Conservation (phyloP, 768 basidiomycete species). For the Serendipita indica region DNA sequence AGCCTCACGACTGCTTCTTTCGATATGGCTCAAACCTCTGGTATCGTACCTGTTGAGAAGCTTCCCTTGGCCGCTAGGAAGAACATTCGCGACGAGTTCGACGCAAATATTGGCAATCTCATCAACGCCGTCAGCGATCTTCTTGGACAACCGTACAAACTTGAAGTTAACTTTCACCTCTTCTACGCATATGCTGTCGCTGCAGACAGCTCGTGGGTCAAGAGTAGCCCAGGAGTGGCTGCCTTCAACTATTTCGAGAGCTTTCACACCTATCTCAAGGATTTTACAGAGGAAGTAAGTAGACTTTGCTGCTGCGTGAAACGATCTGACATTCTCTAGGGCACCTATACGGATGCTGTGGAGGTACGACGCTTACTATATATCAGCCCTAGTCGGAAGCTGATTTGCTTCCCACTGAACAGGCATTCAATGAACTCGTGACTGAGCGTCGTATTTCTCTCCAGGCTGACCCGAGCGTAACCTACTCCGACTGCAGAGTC, state of each 20-base stretch:
- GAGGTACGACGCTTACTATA: neutral
- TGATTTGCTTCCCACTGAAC: neutral
- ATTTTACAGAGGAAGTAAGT: slow-evolving; percentile 2
- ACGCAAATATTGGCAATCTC: neutral
- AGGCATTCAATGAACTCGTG: slow-evolving; percentile 7
- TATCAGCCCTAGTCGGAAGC: neutral
- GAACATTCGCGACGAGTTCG: slow-evolving; percentile 8
- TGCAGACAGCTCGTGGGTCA: neutral
- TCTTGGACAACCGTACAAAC: neutral
- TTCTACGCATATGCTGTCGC: slow-evolving; percentile 8
- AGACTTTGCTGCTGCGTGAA: neutral
- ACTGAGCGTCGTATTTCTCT: neutral
- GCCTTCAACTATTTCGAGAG: neutral
- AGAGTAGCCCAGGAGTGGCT: neutral
- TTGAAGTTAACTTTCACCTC: slow-evolving; percentile 4
- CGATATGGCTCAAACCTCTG: neutral
- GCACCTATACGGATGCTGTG: neutral
- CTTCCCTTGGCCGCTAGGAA: slow-evolving; percentile 3
- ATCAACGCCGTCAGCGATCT: neutral
- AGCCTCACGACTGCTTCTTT: neutral
- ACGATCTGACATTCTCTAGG: neutral
- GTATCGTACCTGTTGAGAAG: neutral
- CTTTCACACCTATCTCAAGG: neutral
- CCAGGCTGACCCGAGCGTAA: neutral
- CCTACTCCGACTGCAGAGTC: neutral